Percentiles rank a stretch among this genome's conserved stretches.
Conservation (phyloP, 2,329 filamentous ascomycete genomes). For the Colletotrichum tropicale region DNA sequence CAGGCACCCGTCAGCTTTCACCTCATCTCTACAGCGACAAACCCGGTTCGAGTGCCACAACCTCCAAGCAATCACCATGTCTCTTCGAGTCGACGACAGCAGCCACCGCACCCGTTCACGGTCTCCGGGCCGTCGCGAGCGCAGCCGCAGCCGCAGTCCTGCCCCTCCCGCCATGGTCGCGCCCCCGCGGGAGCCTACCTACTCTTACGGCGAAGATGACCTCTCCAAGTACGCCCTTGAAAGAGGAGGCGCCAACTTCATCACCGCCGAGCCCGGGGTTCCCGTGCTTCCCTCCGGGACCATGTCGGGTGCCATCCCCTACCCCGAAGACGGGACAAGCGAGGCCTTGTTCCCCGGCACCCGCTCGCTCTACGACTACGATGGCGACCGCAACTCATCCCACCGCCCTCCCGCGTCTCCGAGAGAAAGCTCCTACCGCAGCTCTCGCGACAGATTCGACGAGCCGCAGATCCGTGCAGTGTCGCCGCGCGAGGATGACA, state of each 20-base stretch:
- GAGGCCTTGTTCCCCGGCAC: constrained; percentile 41
- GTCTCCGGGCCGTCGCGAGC: constrained; percentile 47
- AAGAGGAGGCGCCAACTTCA: constrained; percentile 15
- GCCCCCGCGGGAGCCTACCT: constrained; percentile 47
- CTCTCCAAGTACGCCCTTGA: constrained; percentile 32
- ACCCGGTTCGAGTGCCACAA: not conserved
- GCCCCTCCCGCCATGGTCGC: constrained; percentile 33
- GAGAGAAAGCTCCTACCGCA: constrained; percentile 38
- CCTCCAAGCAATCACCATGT: constrained; percentile 43
- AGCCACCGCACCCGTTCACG: constrained; percentile 51
- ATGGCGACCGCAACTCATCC: constrained; percentile 31
- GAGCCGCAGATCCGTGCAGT: constrained; percentile 26
- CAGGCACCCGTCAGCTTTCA: not conserved
- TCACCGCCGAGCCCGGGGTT: constrained; percentile 15
- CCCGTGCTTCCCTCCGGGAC: not conserved
- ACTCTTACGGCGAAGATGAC: constrained; percentile 45
- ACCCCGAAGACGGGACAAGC: constrained; percentile 40
- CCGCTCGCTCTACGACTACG: constrained; percentile 43
- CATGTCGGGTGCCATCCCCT: constrained; percentile 33
- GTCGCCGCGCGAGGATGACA: constrained; percentile 34
- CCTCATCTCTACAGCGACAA: constrained; percentile 10
- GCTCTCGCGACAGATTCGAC: constrained; percentile 37
- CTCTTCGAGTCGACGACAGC: constrained; percentile 52
- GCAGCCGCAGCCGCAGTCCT: constrained; percentile 37
- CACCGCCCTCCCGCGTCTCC: constrained; percentile 40